Evolutionary conservation across 2,329 filamentous ascomycete species (phyloP), one percentile per base, ranked within the genome.

Genomic region (Cladosporium oxysporum): DNA sequence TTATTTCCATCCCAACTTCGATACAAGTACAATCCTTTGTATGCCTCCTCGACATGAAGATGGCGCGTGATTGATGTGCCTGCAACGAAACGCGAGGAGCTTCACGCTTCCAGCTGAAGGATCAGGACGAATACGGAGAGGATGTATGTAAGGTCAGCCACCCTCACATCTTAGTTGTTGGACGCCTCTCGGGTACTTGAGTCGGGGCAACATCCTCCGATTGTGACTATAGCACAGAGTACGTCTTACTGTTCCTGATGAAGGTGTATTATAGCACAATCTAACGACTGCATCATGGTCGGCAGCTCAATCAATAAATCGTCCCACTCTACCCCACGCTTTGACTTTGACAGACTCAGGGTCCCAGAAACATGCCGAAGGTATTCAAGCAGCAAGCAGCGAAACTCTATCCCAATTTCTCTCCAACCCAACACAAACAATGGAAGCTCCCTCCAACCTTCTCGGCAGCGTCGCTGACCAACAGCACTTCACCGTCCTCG

Each of bases 401-500:
- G 28, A 33, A 55, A 33, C 52, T 55, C 31, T 33, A 29, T 29
- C 50, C 14, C 26, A 31, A 53, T 53, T 21, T 21, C 41, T 23
- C 50, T 18, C 12, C 28, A 53, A 6, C 11, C n/a, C 26, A 53
- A 53, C 28, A 29, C 10, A 33, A 35, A 60, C 23, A 31, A 63
- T 63, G 61, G 49, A 63, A 5, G 61, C 61, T 16, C 35, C 35
- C 49, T 55, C 61, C 21, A 35, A 57, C 5, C 26, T 23, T 21
- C 49, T 63, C 61, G 28, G 52, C 28, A 63, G 26, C 35, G 35
- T 63, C 35, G 50, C 61, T 31, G 61, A 63, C 37, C 61, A 63
- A 18, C 47, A 57, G 8, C 70, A 68, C 6, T 82, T 81, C 68
- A 80, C 83, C 75, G 87, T 92, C 10, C 82, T 97, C 47, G 87